Evolutionary conservation across 441 rosid genomes (phyloP), one percentile per base, ranked within the genome.

Genomic region (Populus hybrid): DNA sequence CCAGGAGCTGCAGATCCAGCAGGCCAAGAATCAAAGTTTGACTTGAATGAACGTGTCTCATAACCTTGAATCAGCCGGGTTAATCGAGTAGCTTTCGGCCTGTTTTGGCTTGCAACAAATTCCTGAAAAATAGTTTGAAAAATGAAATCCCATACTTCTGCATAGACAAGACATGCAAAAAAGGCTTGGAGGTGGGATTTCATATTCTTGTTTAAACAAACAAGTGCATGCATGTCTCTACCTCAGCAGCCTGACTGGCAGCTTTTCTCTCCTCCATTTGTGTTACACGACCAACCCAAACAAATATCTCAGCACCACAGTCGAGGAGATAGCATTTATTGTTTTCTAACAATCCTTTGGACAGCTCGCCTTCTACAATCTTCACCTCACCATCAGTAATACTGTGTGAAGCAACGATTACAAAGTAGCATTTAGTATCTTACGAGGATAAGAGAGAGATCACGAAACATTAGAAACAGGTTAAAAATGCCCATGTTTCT

Each of bases 261-360:
- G 89, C 86, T 89, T 97, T 97, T 87, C 99, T 93, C 84, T 93
- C 99, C 79, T 97, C 99, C 84, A 97, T 92, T 82, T 90, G 97
- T 75, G 99, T 97, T 79, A 88, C 87, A 74, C 99, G 95, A 71
- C 99, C 99, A 90, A 94, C 90, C 99, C 99, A 97, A 72, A 97
- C 79, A 87, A 92, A 94, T 65, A 97, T 75, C 88, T 93, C 99
- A 78, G 88, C 84, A 70, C 99, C 99, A 85, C 96, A 91, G 81
- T 94, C 98, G 80, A 93, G 83, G 75, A 97, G 81, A 84, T 92
- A 94, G 83, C 98, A 94, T 81, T 88, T 90, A 79, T 88, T 92
- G 87, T 97, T 97, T 80, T 92, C 98, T 88, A 97, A 84, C 89
- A 91, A 74, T 57, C 90, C 84, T 81, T 94, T 97, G 42, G 99